Evolutionary conservation across 2,329 filamentous ascomycete genomes (phyloP), one percentile per base, ranked within the genome.

Genomic region (Zalaria sp.): DNA sequence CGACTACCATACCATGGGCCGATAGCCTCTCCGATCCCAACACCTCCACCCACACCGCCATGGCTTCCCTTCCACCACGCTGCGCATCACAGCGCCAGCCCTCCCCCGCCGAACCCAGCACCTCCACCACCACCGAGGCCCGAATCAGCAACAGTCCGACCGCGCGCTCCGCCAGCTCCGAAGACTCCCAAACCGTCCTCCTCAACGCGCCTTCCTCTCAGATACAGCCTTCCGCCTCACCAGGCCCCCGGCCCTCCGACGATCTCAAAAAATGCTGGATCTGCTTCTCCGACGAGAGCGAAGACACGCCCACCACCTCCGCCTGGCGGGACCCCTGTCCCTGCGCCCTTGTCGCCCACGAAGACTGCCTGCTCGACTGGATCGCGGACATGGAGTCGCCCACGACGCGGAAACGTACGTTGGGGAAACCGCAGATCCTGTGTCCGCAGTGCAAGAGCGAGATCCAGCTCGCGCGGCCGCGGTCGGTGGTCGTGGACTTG

Each of bases 371-470:
- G 49, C 70, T 96, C 34, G 82, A 86, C 53, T 98, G 88, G 88
- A 81, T 96, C 11, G 81, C 84, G n/a, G 86, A 94, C 56, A 76
- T 86, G 56, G 87, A 95, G 62, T 68, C 73, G 25, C 73, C 74
- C 2, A 63, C 72, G 11, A 55, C 66, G 46, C 63, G 66, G 49
- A 60, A 65, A 50, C 59, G 46, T 57, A 61, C 45, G 61, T 68
- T 58, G 18, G 54, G 55, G 25, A 57, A 57, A 27, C 75, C 77
- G 42, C 78, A 79, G 46, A 77, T 95, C 48, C 67, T 75, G 41
- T 98, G 91, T 57, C 89, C 89, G 2, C 83, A 93, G 47, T 98
- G 91, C 72, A 91, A 93, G 59, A 73, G 78, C 2, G 73, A 77
- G 49, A 93, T 96, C 53, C 67, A 74, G 40, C 69, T 96, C 27